Evolutionary conservation across 179 eudicot genomes (phyloP).

Genomic region (Carnegiea gigantea): DNA sequence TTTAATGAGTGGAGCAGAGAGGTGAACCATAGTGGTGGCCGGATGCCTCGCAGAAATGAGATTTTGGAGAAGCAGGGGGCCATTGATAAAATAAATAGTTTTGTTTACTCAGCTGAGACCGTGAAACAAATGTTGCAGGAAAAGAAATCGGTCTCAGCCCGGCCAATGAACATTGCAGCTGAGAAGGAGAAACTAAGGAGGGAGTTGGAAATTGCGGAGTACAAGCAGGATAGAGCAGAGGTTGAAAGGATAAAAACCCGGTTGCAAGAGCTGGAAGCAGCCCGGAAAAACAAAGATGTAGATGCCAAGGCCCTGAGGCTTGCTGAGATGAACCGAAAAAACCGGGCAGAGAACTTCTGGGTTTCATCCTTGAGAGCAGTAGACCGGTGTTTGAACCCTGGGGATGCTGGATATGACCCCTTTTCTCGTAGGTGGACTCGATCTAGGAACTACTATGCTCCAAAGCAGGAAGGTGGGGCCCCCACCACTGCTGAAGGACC

Average conservation of each 20-base stretch:
- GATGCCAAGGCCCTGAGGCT: slow-evolving; percentile 66
- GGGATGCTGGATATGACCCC: slow-evolving; percentile 92
- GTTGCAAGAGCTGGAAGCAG: slow-evolving; percentile 64
- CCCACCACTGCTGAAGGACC: slow-evolving; percentile 15
- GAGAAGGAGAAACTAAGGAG: slow-evolving; percentile 79
- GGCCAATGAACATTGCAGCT: slow-evolving; percentile 86
- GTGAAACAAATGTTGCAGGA: slow-evolving; percentile 96
- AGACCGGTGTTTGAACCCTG: slow-evolving; percentile 58
- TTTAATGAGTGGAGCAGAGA: slow-evolving; percentile 78
- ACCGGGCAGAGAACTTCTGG: slow-evolving; percentile 78
- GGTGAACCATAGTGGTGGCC: slow-evolving; percentile 68
- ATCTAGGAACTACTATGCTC: slow-evolving; percentile 68
- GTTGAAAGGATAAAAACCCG: slow-evolving; percentile 62
- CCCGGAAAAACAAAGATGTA: slow-evolving; percentile 43
- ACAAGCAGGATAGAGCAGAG: slow-evolving; percentile 52
- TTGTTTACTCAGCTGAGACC: slow-evolving; percentile 79
- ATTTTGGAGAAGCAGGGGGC: slow-evolving; percentile 61
- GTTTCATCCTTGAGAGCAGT: slow-evolving; percentile 61
- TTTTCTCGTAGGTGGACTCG: slow-evolving; percentile 95
- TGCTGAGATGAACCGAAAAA: slow-evolving; percentile 83
- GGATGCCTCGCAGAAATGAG: slow-evolving; percentile 65
- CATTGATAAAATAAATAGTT: slow-evolving; percentile 60
- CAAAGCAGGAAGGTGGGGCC: slow-evolving; percentile 41
- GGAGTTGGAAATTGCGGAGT: slow-evolving; percentile 60
- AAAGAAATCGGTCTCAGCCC: slow-evolving; percentile 70